Evolutionary conservation across 345 rosid species (phyloP), one percentile per base, ranked within the genome.

Genomic region (Aegle marmelos): DNA sequence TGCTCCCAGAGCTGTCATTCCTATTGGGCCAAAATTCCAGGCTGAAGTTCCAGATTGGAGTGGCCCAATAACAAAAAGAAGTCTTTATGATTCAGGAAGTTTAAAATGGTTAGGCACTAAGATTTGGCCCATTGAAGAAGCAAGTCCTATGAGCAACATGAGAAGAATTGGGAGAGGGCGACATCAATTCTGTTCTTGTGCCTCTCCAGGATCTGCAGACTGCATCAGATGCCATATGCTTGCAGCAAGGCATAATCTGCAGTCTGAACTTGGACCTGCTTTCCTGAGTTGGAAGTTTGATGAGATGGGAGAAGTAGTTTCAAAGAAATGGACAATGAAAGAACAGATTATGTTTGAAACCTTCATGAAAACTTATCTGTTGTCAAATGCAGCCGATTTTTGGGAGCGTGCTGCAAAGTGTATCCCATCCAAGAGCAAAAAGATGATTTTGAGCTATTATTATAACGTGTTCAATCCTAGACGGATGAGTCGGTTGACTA

Each of bases 11-110:
- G 60, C 85, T 8, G 68, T 66, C 74, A 80, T 87, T 64, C 92
- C 90, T 2, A 14, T 89, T 5, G 89, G 90, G 48, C 85, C 85
- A 5, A 71, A 79, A 70, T 89, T 87, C 75, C 89, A 87, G 75
- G 89, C 89, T 22, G 83, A 87, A 72, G 57, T 89, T 58, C 89
- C 90, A 6, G 79, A 66, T 27, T 83, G 89, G 86, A 72, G 34
- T 22, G 86, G 84, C 10, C 75, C 84, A 36, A 63, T 78, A 65
- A 80, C 82, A 68, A 73, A 62, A 37, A 80, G 81, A 0, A 70
- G 72, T 36, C 72, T 60, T 73, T 76, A 82, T 2, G 87, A 85
- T 73, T 83, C 84, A 5, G 73, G 78, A 60, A 82, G 72, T 37
- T 72, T 84, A 45, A 84, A 79, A 76, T 89, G 87, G 88, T 54